Conservation (phyloP, 768 basidiomycete species). For the Kondoa malvinella region DNA sequence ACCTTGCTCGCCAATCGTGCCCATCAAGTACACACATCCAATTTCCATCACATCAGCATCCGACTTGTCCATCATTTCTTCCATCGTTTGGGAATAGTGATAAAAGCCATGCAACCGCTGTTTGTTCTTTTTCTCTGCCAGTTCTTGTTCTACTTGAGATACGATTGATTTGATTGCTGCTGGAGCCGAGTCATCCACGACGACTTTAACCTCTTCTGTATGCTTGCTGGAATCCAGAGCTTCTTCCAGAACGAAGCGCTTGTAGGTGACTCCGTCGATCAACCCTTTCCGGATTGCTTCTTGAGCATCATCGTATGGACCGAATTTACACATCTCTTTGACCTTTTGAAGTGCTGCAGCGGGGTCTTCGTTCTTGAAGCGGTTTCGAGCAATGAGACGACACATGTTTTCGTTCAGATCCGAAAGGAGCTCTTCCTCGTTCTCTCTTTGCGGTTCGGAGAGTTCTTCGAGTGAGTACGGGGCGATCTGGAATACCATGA, state of each 20-base stretch:
- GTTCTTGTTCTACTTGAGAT: neutral
- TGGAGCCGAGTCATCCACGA: too few relatives aligned
- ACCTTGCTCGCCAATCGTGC: conserved; percentile 23
- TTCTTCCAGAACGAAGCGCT: conserved; percentile 10
- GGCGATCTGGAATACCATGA: neutral
- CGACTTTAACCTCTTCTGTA: neutral
- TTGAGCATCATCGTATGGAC: conserved; percentile 12
- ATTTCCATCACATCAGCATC: conserved; percentile 21
- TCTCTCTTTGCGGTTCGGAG: conserved; percentile 24
- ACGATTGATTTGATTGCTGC: neutral
- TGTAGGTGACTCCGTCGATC: conserved; percentile 9
- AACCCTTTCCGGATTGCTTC: conserved; percentile 12
- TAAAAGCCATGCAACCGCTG: conserved; percentile 22
- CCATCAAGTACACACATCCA: conserved; percentile 27
- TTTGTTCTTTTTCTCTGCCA: neutral
- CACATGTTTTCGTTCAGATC: conserved; percentile 27
- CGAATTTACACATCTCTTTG: neutral
- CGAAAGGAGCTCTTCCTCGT: conserved; percentile 22
- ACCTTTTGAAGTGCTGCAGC: neutral
- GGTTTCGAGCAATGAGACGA: conserved; percentile 22
- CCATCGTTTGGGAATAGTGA: conserved; percentile 23
- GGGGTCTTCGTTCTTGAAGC: conserved; percentile 15
- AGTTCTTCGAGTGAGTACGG: conserved; percentile 6
- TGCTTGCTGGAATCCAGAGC: conserved; percentile 4
- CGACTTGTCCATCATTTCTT: conserved; percentile 17